Conservation (phyloP, 768 basidiomycete genomes). For the Boletus rex-veris region DNA sequence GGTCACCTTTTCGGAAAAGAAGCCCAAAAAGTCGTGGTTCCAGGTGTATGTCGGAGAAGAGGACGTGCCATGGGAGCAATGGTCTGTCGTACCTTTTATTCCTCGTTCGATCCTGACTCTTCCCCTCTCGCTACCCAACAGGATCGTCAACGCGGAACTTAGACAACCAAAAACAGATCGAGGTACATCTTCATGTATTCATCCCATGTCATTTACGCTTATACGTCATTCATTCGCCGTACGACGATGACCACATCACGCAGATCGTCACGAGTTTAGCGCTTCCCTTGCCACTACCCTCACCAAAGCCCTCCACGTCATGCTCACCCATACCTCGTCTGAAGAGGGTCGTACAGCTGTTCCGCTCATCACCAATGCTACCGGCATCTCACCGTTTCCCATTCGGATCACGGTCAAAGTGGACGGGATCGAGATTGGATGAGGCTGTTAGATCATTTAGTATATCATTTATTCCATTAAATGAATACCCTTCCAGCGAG, state of each 20-base stretch:
- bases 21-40: slow-evolving; percentile 78
- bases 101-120: background rate
- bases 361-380: slow-evolving; percentile 74
- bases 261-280: slow-evolving; percentile 52
- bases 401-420: slow-evolving; percentile 65
- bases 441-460: background rate
- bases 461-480: background rate
- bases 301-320: slow-evolving; percentile 62
- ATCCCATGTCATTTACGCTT: background rate
- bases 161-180: slow-evolving; percentile 64
- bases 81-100: slow-evolving; percentile 40
- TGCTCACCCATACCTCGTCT: slow-evolving; percentile 76
- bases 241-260: background rate
- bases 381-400: slow-evolving; percentile 79
- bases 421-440: slow-evolving; percentile 61
- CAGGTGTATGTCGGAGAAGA: slow-evolving; percentile 69
- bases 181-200: slow-evolving; percentile 37
- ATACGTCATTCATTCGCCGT: background rate
- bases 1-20: slow-evolving; percentile 75
- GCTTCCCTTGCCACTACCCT: slow-evolving; percentile 57
- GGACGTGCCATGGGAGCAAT: slow-evolving; percentile 85
- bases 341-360: slow-evolving; percentile 72
- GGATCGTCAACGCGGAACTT: slow-evolving; percentile 79
- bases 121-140: slow-evolving; percentile 22
- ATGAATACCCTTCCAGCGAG: background rate